phyloP scores from a whole-genome alignment of 371 early-diverging fungal species.

The Mycotypha africana region DNA sequence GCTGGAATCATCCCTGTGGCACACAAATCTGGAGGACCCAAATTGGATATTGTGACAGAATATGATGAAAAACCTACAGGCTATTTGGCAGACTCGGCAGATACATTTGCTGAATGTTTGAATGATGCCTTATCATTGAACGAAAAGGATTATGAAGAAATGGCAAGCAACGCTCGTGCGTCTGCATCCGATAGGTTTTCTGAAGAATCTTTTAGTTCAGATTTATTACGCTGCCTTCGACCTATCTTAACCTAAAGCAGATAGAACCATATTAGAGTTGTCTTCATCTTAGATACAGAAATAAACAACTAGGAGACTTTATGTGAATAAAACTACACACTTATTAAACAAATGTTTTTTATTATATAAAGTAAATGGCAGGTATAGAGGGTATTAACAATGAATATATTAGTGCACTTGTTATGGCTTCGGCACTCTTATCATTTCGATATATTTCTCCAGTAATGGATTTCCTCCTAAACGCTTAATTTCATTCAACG shows the following conservation, averaged over 20 bases:
- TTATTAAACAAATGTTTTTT: not conserved
- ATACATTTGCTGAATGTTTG: slow-evolving; percentile 65
- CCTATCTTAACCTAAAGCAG: slow-evolving; percentile 22
- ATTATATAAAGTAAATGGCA: no score
- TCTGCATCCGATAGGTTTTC: slow-evolving; percentile 65
- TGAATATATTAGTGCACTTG: no score
- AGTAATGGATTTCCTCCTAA: slow-evolving; percentile 74
- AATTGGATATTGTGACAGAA: slow-evolving; percentile 81
- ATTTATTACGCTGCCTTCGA: slow-evolving; percentile 34
- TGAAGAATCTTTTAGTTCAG: slow-evolving; percentile 56
- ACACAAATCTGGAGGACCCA: slow-evolving; percentile 93
- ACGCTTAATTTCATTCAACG: slow-evolving; percentile 50
- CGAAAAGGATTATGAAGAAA: slow-evolving; percentile 29
- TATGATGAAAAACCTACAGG: slow-evolving; percentile 45
- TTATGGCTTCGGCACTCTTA: no score
- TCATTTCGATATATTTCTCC: slow-evolving; percentile 46
- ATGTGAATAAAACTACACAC: not conserved
- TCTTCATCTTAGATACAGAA: no score
- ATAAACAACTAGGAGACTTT: no score
- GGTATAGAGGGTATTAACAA: no score
- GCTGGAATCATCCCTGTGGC: slow-evolving; percentile 89
- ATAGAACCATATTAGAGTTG: no score
- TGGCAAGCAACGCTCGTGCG: slow-evolving; percentile 60
- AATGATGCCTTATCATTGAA: slow-evolving; percentile 41
- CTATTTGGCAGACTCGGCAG: slow-evolving; percentile 60